Conservation (phyloP, 2,329 filamentous ascomycete genomes). For the Rhynchosporium agropyri region DNA sequence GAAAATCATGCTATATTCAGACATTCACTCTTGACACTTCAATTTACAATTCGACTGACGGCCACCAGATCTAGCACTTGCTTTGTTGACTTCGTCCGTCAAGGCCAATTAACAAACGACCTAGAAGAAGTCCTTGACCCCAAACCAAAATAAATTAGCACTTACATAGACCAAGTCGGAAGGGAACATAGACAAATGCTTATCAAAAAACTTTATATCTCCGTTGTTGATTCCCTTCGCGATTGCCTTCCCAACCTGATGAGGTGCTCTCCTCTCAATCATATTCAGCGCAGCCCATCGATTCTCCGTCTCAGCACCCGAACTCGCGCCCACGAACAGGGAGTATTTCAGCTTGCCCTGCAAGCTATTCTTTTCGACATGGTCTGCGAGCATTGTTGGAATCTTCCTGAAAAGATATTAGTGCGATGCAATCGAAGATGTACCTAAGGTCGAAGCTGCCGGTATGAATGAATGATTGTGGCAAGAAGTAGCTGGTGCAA, state of each 20-base stretch:
- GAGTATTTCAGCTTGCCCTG: constrained; percentile 85
- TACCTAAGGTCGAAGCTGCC: constrained; percentile 6
- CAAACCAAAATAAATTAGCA: constrained; percentile 8
- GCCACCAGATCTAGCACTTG: background rate
- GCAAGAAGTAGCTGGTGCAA: constrained; percentile 5
- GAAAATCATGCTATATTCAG: background rate
- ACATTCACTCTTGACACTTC: background rate
- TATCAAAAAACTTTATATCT: constrained; percentile 89
- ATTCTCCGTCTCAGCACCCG: constrained; percentile 84
- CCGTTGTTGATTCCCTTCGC: constrained; percentile 89
- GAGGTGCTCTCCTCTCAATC: constrained; percentile 82
- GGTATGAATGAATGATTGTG: background rate
- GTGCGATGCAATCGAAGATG: background rate
- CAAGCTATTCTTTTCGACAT: constrained; percentile 84
- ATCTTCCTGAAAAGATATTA: constrained; percentile 62
- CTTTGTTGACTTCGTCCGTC: background rate
- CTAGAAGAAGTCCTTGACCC: background rate
- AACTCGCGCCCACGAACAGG: constrained; percentile 87
- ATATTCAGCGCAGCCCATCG: constrained; percentile 88
- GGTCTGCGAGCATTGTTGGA: constrained; percentile 80
- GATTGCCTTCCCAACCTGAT: constrained; percentile 90
- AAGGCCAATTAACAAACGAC: constrained; percentile 2
- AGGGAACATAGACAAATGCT: constrained; percentile 92
- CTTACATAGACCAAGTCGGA: constrained; percentile 78
- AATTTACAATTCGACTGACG: background rate